Evolutionary conservation across 2,329 filamentous ascomycete genomes (phyloP).

Genomic region (Hypoxylon sp.): DNA sequence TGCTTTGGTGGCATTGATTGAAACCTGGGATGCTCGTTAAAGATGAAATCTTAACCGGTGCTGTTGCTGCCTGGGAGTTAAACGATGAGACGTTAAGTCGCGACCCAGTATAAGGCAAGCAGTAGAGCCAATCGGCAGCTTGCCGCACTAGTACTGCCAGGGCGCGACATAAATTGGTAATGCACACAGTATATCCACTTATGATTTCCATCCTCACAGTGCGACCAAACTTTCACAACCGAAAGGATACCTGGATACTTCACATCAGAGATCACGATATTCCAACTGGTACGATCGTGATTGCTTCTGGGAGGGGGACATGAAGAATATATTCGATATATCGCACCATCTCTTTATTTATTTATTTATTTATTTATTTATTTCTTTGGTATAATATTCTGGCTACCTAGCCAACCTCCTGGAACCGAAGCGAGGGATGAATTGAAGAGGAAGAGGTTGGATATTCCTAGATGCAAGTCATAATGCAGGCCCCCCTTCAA

Average conservation of each 20-base stretch:
- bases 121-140: conserved; percentile 36
- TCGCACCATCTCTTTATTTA: conserved; percentile 23
- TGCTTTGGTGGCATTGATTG: not conserved
- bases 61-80: not conserved
- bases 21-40: not conserved
- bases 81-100: not conserved
- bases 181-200: conserved; percentile 14
- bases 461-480: conserved; percentile 39
- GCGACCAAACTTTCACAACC: conserved; percentile 3
- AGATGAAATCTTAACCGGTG: not conserved
- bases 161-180: conserved; percentile 1
- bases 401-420: conserved; percentile 22
- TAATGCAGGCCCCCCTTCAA: conserved; percentile 24
- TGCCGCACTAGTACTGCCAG: conserved; percentile 15
- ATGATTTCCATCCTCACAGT: conserved; percentile 5
- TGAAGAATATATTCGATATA: conserved; percentile 28
- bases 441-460: conserved; percentile 25
- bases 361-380: conserved; percentile 23
- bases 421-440: conserved; percentile 28
- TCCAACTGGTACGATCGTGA: not conserved
- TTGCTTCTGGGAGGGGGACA: not conserved
- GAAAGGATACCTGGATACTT: not conserved
- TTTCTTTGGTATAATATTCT: conserved; percentile 12
- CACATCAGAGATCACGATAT: too few relatives aligned
- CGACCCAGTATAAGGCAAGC: not conserved